Evolutionary conservation across 164 flowering plant genomes (phyloP).

Genomic region (Magnolia changhungtana): DNA sequence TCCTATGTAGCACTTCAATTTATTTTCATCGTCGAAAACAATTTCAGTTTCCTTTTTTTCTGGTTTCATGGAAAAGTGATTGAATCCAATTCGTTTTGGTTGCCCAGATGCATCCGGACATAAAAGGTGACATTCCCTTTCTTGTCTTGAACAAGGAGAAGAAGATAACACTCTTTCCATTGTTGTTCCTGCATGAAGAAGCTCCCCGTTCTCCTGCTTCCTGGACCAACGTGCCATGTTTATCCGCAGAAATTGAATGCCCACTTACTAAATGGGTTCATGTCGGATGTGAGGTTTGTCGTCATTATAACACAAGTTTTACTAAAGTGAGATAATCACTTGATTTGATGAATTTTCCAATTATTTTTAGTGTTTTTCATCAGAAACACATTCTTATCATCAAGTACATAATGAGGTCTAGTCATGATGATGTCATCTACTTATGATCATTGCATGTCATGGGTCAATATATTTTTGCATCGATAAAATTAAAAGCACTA

Average conservation of each 20-base stretch:
- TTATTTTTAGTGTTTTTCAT: slow-evolving; percentile 2
- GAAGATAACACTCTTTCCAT: slow-evolving; percentile 40
- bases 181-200: slow-evolving; percentile 34
- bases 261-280: slow-evolving; percentile 68
- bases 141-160: slow-evolving; percentile 46
- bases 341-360: not conserved
- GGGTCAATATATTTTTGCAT: not conserved
- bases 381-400: not conserved
- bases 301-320: not conserved
- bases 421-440: not conserved
- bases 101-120: slow-evolving; percentile 29
- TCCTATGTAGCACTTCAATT: not conserved
- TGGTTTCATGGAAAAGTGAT: not conserved
- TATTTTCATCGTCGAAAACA: not conserved
- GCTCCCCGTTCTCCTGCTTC: slow-evolving; percentile 28
- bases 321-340: not conserved
- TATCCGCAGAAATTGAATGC: slow-evolving; percentile 32
- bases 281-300: slow-evolving; percentile 71
- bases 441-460: not conserved
- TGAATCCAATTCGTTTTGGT: not conserved
- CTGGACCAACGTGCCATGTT: slow-evolving; percentile 31
- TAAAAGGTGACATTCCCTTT: slow-evolving; percentile 35
- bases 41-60: not conserved
- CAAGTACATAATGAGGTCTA: not conserved
- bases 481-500: not conserved